Conservation (phyloP, 1,139 yeast species). For the Diutina mesorugosa region DNA sequence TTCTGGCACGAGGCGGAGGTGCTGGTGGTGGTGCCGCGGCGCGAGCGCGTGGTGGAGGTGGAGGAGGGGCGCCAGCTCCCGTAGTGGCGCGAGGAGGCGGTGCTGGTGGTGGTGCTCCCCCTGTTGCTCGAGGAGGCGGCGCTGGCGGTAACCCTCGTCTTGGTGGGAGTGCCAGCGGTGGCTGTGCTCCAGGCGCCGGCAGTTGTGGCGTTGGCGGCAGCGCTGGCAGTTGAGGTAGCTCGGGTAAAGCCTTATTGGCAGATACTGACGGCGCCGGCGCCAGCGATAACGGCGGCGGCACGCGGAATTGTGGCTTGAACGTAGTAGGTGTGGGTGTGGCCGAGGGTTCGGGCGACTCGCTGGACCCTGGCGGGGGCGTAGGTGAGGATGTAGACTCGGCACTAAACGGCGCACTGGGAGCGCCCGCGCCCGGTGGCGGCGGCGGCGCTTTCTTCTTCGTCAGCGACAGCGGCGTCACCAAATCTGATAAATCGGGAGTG, state of each 20-base stretch:
- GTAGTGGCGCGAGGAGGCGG: not conserved
- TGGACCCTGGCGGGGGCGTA: not conserved
- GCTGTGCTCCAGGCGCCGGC: constrained; percentile 3
- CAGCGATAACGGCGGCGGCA: constrained; percentile 14
- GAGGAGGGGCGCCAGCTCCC: constrained; percentile 7
- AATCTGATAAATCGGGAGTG: not conserved
- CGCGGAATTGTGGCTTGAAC: constrained; percentile 10
- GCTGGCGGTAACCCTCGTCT: constrained; percentile 7
- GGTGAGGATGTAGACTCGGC: constrained; percentile 4
- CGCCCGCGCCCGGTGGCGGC: constrained; percentile 18
- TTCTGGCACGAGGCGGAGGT: constrained; percentile 5
- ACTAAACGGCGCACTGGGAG: constrained; percentile 3
- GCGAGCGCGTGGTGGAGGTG: constrained; percentile 14
- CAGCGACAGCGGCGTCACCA: constrained; percentile 4
- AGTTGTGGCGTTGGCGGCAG: constrained; percentile 3
- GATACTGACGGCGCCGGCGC: constrained; percentile 4
- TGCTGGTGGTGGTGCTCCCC: constrained; percentile 6
- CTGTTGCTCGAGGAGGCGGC: constrained; percentile 10
- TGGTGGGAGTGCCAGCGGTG: constrained; percentile 11
- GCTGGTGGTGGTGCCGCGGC: constrained; percentile 5
- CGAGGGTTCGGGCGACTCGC: not conserved
- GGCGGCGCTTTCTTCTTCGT: constrained; percentile 30
- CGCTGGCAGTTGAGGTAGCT: constrained; percentile 3
- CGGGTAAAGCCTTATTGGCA: constrained; percentile 3
- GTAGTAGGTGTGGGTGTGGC: constrained; percentile 3